phyloP scores from a whole-genome alignment of 768 basidiomycete species.

The Leccinum ochraceum region DNA sequence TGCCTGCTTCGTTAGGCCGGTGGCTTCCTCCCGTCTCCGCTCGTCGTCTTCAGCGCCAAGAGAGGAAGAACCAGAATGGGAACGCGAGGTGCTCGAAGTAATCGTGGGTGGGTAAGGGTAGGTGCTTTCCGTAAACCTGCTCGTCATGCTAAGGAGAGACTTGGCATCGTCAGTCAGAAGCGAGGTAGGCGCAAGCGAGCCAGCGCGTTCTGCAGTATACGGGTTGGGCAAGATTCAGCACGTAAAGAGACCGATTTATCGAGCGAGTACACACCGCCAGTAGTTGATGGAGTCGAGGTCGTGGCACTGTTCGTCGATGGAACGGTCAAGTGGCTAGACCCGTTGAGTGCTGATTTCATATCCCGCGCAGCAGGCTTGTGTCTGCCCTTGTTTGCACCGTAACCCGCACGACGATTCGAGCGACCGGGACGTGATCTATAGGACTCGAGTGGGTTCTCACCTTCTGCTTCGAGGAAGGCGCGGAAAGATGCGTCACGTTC shows the following conservation, averaged over 20 bases:
- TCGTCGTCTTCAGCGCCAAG: slow-evolving; percentile 26
- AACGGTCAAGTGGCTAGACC: slow-evolving; percentile 5
- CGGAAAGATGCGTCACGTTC: slow-evolving; percentile 92
- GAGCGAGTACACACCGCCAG: slow-evolving; percentile 26
- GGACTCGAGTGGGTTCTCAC: slow-evolving; percentile 58
- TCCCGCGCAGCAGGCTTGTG: slow-evolving; percentile 1
- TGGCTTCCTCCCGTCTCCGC: slow-evolving; percentile 24
- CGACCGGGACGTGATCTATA: slow-evolving; percentile 23
- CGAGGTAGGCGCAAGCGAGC: slow-evolving; percentile 18
- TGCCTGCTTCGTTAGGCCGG: slow-evolving; percentile 20
- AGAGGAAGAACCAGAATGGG: slow-evolving; percentile 22
- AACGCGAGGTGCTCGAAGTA: slow-evolving; percentile 17
- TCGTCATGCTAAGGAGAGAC: slow-evolving; percentile 31
- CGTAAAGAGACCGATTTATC: background rate
- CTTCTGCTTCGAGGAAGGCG: slow-evolving; percentile 91
- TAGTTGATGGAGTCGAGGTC: slow-evolving; percentile 5
- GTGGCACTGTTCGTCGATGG: slow-evolving; percentile 2
- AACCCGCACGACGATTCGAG: slow-evolving; percentile 8
- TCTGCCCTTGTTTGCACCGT: slow-evolving; percentile 9
- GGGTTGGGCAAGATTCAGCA: slow-evolving; percentile 14
- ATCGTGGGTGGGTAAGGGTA: slow-evolving; percentile 27
- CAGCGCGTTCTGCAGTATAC: slow-evolving; percentile 17
- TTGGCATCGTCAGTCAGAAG: slow-evolving; percentile 27
- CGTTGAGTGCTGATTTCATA: background rate
- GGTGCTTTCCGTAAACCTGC: slow-evolving; percentile 30